phyloP scores from a whole-genome alignment of 2,329 filamentous ascomycete species.

The Berkeleyomyces basicola region DNA sequence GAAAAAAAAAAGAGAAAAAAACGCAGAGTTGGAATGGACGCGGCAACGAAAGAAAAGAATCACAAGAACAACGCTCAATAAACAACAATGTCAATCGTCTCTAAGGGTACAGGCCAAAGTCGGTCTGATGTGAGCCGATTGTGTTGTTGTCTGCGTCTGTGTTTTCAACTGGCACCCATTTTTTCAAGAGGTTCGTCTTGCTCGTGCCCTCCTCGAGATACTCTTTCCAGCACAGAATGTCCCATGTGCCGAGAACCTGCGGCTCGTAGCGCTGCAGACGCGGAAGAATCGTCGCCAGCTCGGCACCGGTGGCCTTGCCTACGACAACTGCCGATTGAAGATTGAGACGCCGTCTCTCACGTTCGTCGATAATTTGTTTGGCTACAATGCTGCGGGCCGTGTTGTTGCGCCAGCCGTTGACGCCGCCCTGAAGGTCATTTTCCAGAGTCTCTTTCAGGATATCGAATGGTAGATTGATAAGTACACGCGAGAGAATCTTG shows the following conservation, averaged over 20 bases:
- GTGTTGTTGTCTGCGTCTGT: neutral
- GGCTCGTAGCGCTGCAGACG: slow-evolving; percentile 25
- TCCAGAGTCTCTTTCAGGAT: slow-evolving; percentile 50
- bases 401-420: slow-evolving; percentile 32
- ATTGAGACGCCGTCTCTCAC: slow-evolving; percentile 37
- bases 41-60: neutral
- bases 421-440: slow-evolving; percentile 31
- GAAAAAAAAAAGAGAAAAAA: neutral
- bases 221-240: slow-evolving; percentile 34
- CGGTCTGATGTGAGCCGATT: neutral
- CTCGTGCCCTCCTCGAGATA: slow-evolving; percentile 18
- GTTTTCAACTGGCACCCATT: slow-evolving; percentile 8
- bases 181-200: slow-evolving; percentile 4
- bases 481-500: slow-evolving; percentile 43
- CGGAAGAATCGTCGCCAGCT: slow-evolving; percentile 22
- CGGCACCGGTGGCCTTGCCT: slow-evolving; percentile 22
- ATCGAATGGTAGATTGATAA: slow-evolving; percentile 54
- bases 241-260: slow-evolving; percentile 27
- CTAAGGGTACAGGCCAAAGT: slow-evolving; percentile 12
- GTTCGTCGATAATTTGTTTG: slow-evolving; percentile 34
- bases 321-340: slow-evolving; percentile 27
- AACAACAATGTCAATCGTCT: neutral
- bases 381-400: slow-evolving; percentile 33
- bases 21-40: neutral
- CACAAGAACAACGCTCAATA: neutral